Evolutionary conservation across 306 rosid genomes (phyloP), one percentile per base, ranked within the genome.

Genomic region (Abrus pulchellus): DNA sequence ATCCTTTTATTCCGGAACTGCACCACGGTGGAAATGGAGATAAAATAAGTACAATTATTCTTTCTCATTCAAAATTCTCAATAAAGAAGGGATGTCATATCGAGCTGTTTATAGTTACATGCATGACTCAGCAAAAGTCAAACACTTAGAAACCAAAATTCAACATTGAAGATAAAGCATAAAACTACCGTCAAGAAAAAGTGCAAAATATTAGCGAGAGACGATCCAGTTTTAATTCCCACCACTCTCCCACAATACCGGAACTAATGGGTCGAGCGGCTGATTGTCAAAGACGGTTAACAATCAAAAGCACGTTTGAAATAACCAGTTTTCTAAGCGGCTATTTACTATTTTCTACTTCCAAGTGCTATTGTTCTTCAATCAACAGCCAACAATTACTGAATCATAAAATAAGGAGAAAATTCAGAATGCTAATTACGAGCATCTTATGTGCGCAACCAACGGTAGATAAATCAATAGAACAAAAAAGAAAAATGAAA

Each of bases 1-100:
- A 93, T 86, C 86, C 93, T 87, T 85, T 96, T 96, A 85, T 89
- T 88, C 74, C 82, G 86, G 76, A 92, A 88, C 99, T 93, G 97
- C 92, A 93, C 65, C 72, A 82, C 45, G 79, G 75, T 77, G 55
- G 63, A 72, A 71, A 75, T 36, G 62, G 44, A 82, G 71, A 77
- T 45, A 78, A 8, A 48, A 68, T 44, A 65, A 55, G 53, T 43
- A 56, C 43, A 29, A 36, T 34, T 41, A 69, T 55, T 70, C 49
- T 54, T 61, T 82, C 63, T 64, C 73, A 43, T 60, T 29, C 68
- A 60, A 72, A 48, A 30, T 11, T 65, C 4, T 40, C 28, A 36
- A 57, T 40, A 50, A 62, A 56, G 27, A 76, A 43, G 43, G 74
- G 20, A 68, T 9, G 45, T 9, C 27, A 52, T 56, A 78, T 62